Evolutionary conservation across 1,284 basidiomycete species (phyloP), one percentile per base, ranked within the genome.

Genomic region (Acaromyces ingoldii): DNA sequence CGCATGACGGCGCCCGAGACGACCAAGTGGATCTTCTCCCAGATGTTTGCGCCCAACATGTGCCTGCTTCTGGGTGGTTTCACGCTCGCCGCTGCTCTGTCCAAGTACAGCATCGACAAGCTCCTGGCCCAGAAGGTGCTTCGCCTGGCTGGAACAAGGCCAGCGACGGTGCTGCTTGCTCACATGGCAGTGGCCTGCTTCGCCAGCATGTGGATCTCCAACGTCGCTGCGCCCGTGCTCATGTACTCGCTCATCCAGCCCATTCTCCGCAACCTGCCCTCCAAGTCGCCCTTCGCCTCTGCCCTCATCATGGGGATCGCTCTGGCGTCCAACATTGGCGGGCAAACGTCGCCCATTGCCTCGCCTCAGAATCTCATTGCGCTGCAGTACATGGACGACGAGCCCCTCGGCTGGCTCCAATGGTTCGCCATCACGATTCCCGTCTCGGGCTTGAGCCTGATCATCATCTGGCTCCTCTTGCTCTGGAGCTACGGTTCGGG

Each of bases 121-220:
- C 60, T 75, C 21, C 79, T 97, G 30, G 93, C 97, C 41, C 92
- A 90, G n/a, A 84, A 89, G 34, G 84, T 98, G 30, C 82, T 98
- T 42, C 87, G 85, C 64, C 79, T 95, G 42, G 95, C 95, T 2
- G 93, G 95, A 1, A 87, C 89, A 6, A 82, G 82, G 52, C 95
- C 92, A 0, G 85, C 84, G 62, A 84, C 83, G 0, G 92, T 99
- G 1, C 79, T 98, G 15, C 82, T 98, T 33, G 88, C 91, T 0
- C 90, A 97, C 77, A 98, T 98, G 95, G 84, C 81, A 34, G 92
- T 98, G 4, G 88, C 92, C 1, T 96, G 92, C 72, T 98, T 98
- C 74, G 91, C 93, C 1, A 91, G 88, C 75, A 99, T 97, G 95
- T 98, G 92, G 95, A 97, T 98, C 69, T 87, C 88, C 75, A 97